A percentile compares a stretch with the other conserved stretches of the same genome.
phyloP scores from a whole-genome alignment of 495 filamentous ascomycete species.

The Annulohypoxylon maeteangense region DNA sequence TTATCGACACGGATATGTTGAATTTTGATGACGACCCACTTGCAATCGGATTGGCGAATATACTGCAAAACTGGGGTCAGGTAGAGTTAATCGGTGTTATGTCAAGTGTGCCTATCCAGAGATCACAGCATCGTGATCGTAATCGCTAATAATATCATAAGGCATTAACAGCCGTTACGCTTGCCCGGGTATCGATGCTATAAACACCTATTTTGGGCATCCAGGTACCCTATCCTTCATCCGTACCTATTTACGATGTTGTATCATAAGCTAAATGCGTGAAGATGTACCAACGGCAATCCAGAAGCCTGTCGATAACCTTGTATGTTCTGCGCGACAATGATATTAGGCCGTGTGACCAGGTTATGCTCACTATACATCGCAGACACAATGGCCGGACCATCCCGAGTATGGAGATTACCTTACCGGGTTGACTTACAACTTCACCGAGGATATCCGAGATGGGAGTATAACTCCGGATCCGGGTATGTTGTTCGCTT shows the following conservation, averaged over 20 bases:
- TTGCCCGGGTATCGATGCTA: conserved; percentile 46
- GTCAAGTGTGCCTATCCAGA: conserved; percentile 17
- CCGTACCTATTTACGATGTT: neutral
- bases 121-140: neutral
- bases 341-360: neutral
- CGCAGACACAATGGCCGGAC: conserved; percentile 41
- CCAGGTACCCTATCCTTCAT: conserved; percentile 15
- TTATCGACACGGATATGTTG: conserved; percentile 35
- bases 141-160: conserved; percentile 1
- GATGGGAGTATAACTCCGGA: conserved; percentile 47
- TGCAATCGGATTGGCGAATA: conserved; percentile 30
- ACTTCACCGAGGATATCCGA: conserved; percentile 56
- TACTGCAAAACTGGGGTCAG: conserved; percentile 30
- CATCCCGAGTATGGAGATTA: conserved; percentile 40
- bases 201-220: conserved; percentile 49
- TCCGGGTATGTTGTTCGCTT: conserved; percentile 27
- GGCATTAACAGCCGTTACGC: conserved; percentile 46
- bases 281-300: conserved; percentile 39
- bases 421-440: conserved; percentile 57
- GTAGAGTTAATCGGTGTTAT: conserved; percentile 37
- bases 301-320: conserved; percentile 46
- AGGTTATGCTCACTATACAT: conserved; percentile 4
- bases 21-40: conserved; percentile 36
- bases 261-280: neutral
- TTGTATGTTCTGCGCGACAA: conserved; percentile 28